Percentiles rank a stretch among this genome's conserved stretches.
Evolutionary conservation across 306 rosid genomes (phyloP).

Genomic region (Lathyrus aphaca): DNA sequence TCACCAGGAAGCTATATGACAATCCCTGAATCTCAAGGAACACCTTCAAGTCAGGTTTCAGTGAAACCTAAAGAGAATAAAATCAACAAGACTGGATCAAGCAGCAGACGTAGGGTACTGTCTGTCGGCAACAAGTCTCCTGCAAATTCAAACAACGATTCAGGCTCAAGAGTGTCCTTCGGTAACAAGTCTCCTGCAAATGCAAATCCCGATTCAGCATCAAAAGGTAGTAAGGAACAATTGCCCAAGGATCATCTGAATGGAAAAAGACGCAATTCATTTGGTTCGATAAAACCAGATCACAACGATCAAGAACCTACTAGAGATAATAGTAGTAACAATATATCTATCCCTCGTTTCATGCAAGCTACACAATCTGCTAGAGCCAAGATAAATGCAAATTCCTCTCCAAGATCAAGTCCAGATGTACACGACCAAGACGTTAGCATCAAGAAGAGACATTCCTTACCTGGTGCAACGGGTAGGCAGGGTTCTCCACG

Average conservation of each 20-base stretch:
- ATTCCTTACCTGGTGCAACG: slow-evolving; percentile 80
- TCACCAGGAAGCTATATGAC: slow-evolving; percentile 81
- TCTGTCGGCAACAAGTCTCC: slow-evolving; percentile 69
- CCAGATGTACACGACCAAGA: slow-evolving; percentile 89
- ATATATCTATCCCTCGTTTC: slow-evolving; percentile 76
- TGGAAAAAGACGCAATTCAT: slow-evolving; percentile 74
- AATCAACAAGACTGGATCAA: slow-evolving; percentile 57
- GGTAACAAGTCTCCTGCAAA: slow-evolving; percentile 67
- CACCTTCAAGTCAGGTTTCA: slow-evolving; percentile 92
- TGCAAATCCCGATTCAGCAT: slow-evolving; percentile 58
- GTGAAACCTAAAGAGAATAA: slow-evolving; percentile 52
- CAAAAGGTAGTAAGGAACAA: slow-evolving; percentile 59
- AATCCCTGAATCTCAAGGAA: slow-evolving; percentile 80
- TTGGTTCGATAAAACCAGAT: slow-evolving; percentile 70
- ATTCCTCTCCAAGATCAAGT: slow-evolving; percentile 84
- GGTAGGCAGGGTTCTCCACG: slow-evolving; percentile 92
- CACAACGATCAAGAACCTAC: slow-evolving; percentile 66
- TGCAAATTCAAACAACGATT: slow-evolving; percentile 56
- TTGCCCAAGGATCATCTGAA: slow-evolving; percentile 64
- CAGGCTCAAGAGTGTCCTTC: slow-evolving; percentile 37
- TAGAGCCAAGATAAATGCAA: slow-evolving; percentile 78
- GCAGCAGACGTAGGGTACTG: slow-evolving; percentile 47
- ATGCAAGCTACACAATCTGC: slow-evolving; percentile 99
- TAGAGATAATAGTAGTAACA: slow-evolving; percentile 59
- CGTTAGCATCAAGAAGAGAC: slow-evolving; percentile 70